Evolutionary conservation across 2,329 filamentous ascomycete genomes (phyloP), one percentile per base, ranked within the genome.

Genomic region (Waltergamsia citrina): DNA sequence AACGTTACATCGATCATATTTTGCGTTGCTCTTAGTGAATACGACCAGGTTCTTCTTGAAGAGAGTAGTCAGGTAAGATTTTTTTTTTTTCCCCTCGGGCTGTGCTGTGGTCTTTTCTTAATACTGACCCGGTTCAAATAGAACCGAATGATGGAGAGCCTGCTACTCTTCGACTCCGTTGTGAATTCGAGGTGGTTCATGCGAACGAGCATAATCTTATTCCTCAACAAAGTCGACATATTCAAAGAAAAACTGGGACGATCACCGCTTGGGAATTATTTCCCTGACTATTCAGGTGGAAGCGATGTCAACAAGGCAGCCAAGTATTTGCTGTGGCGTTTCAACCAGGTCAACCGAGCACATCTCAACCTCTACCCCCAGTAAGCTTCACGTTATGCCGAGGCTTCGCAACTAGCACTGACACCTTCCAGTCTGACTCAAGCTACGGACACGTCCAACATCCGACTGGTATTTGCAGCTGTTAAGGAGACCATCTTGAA

Each of bases 1-100:
- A 96, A 96, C 50, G 92, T 98, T 50, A 98, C 92, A 28, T 96
- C 92, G 4, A 98, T 98, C 59, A 98, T 98, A 47, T 98, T 98
- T 62, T 98, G 92, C 53, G 92, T 98, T 41, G 92, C 92, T 12
- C 65, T 98, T 47, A 96, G 88, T 65, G 92, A 98, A 62, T 98
- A 98, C 57, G 92, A 98, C 53, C 92, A 98, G 62, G 90, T 95
- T 5, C 67, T 98, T 35, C 69, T 98, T 26, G 92, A 98, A 62
- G 92, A 96, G 62, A 94, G 85, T 61, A 95, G 90, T 53, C 92
- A 96, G 71, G 88, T 92, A 74, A 26, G 26, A n/a, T n/a, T n/a
- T n/a, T n/a, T n/a, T n/a, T n/a, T n/a, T 36, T 36, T 8, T 25
- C 12, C 14, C 15, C n/a, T 16, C 3, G 27, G 7, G 5, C 5